Base-by-base conservation (phyloP, 148 eudicot genomes). In the Amaranthus cruentus region DNA sequence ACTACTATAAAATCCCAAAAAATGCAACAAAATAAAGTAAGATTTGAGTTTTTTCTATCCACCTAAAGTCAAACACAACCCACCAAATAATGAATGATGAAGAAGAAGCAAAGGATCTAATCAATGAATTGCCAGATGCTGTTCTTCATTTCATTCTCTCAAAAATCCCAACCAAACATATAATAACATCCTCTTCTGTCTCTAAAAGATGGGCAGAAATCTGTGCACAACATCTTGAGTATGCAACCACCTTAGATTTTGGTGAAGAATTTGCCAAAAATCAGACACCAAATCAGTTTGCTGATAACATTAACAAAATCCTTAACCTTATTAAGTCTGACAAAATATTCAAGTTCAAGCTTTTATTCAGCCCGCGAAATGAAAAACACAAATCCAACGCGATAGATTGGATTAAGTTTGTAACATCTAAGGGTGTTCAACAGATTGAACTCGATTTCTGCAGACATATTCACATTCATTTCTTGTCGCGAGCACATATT, bases 401-500 rank as follows among this genome's bases (percentile, higher is more conserved):
- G 0, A 28, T 68, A 8, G 47, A 21, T 4, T 81, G 84, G 84
- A 71, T 81, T 43, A 43, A 60, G 46, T 78, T 78, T 9, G 84
- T 79, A 7, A 58, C 62, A 13, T 67, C 62, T 4, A 72, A 62
- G 15, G 74, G 68, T 15, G 73, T 82, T 13, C 50, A 58, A 58
- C 71, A 82, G 13, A 46, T 82, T 10, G 73, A 75, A 7, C 75
- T 82, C 12, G 84, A 82, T 73, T 82, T 82, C 69, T 75, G 79
- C 60, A 66, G 68, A 55, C 84, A 75, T 12, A 78, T 82, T 51
- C 77, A 70, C 13, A 67, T 70, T 4, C 81, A 82, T 60, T 78
- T 78, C 71, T 18, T 82, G 7, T 54, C 79, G 28, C 44, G 60
- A 6, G 76, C 68, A 43, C 67, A 78, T 47, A 72, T 82, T 44